These are phyloP conservation scores for Lachnellula arida DNA, from an alignment of 2,329 filamentous ascomycete species.

Conservation along the genomic window DNA sequence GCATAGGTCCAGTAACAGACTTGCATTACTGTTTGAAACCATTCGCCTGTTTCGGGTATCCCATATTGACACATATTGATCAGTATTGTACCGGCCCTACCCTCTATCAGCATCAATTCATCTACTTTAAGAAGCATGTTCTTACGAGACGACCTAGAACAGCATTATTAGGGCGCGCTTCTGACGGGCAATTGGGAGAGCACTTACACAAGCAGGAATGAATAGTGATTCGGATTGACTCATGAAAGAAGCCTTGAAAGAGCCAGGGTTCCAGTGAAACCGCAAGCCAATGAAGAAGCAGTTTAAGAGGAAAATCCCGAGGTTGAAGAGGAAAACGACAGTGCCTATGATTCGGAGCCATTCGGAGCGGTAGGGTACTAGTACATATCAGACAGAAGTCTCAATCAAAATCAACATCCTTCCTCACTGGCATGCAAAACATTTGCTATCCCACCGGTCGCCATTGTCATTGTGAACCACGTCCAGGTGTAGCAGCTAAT, in stretches of 20 bases:
- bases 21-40: constrained; percentile 56
- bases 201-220: constrained; percentile 59
- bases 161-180: constrained; percentile 7
- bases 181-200: neutral
- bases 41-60: constrained; percentile 53
- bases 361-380: constrained; percentile 47
- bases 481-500: constrained; percentile 62
- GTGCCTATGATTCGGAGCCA: constrained; percentile 57
- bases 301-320: constrained; percentile 59
- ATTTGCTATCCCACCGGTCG: constrained; percentile 52
- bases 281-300: constrained; percentile 60
- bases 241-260: constrained; percentile 65
- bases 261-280: constrained; percentile 66
- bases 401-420: neutral
- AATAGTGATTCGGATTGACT: constrained; percentile 78
- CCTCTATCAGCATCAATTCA: constrained; percentile 41
- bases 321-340: constrained; percentile 58
- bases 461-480: constrained; percentile 61
- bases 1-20: constrained; percentile 73
- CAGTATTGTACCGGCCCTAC: constrained; percentile 68
- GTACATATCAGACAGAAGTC: constrained; percentile 21
- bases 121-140: constrained; percentile 44
- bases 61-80: constrained; percentile 79
- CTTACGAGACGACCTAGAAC: constrained; percentile 42
- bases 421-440: constrained; percentile 49